phyloP scores from a whole-genome alignment of 495 filamentous ascomycete genomes.

The Staphylotrichum tortipilum region DNA sequence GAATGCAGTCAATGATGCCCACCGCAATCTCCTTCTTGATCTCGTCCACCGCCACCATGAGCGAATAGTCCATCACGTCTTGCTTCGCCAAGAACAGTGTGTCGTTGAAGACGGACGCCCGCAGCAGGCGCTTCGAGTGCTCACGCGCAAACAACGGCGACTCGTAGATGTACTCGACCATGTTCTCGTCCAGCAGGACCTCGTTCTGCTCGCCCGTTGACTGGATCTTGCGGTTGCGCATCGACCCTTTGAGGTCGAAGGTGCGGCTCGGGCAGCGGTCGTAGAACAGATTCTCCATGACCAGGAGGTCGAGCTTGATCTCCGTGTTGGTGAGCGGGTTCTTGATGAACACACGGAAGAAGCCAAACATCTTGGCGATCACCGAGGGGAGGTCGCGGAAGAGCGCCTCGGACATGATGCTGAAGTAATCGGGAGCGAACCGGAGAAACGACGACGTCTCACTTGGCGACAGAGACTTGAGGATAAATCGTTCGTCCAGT shows the following conservation, averaged over 20 bases:
- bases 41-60: slow-evolving; percentile 98
- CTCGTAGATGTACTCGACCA: slow-evolving; percentile 99
- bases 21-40: slow-evolving; percentile 81
- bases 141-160: slow-evolving; percentile 89
- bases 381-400: slow-evolving; percentile 95
- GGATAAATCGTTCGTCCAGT: slow-evolving; percentile 84
- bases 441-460: slow-evolving; percentile 90
- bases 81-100: slow-evolving; percentile 86
- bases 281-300: slow-evolving; percentile 99
- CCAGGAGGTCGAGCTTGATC: slow-evolving; percentile 85
- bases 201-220: slow-evolving; percentile 92
- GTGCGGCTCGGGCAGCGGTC: slow-evolving; percentile 85
- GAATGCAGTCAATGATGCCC: slow-evolving; percentile 96
- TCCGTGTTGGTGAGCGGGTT: slow-evolving; percentile 86
- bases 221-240: slow-evolving; percentile 95
- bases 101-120: slow-evolving; percentile 89
- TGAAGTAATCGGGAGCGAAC: slow-evolving; percentile 94
- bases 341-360: slow-evolving; percentile 95
- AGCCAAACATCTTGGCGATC: slow-evolving; percentile 98
- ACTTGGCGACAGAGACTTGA: slow-evolving; percentile 67
- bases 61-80: slow-evolving; percentile 97
- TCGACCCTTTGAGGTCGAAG: slow-evolving; percentile 96
- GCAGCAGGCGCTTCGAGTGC: slow-evolving; percentile 82
- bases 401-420: slow-evolving; percentile 89
- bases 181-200: slow-evolving; percentile 95